phyloP scores from a whole-genome alignment of 208 protist species.

The Balamuthia mandrillaris region DNA sequence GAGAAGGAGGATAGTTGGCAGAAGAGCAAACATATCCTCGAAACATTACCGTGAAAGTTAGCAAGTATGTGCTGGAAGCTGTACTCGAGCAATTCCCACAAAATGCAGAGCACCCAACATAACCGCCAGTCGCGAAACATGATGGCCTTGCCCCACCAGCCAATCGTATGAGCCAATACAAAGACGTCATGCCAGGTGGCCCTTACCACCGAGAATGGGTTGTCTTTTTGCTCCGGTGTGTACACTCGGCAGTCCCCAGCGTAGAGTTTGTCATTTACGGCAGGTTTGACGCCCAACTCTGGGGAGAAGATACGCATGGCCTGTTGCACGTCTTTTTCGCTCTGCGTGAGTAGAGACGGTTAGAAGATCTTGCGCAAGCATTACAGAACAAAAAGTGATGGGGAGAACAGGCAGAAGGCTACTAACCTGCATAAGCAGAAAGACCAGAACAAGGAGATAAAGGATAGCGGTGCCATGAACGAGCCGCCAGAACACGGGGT shows the following conservation, averaged over 20 bases:
- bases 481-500: slow-evolving; percentile 89
- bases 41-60: slow-evolving; percentile 79
- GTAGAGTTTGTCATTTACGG: slow-evolving; percentile 82
- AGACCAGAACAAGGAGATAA: slow-evolving; percentile 86
- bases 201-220: background rate
- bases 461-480: slow-evolving; percentile 82
- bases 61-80: slow-evolving; percentile 90
- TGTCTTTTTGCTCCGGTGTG: slow-evolving; percentile 11
- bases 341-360: too few species aligned
- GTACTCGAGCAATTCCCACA: slow-evolving; percentile 92
- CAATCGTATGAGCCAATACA: slow-evolving; percentile 85
- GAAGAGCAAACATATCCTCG: background rate
- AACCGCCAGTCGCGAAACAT: slow-evolving; percentile 87
- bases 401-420: too few species aligned
- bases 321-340: slow-evolving; percentile 53
- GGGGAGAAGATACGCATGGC: slow-evolving; percentile 77
- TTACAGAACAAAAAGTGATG: too few species aligned
- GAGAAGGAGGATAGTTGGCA: background rate
- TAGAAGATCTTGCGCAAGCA: too few species aligned
- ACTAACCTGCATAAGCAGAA: too few species aligned
- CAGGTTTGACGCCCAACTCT: slow-evolving; percentile 66
- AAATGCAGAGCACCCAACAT: slow-evolving; percentile 80
- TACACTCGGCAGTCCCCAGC: slow-evolving; percentile 70
- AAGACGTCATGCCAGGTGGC: slow-evolving; percentile 4
- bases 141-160: slow-evolving; percentile 89